Conservation (phyloP, 163 green algal species). For the Chloromonas sp. region DNA sequence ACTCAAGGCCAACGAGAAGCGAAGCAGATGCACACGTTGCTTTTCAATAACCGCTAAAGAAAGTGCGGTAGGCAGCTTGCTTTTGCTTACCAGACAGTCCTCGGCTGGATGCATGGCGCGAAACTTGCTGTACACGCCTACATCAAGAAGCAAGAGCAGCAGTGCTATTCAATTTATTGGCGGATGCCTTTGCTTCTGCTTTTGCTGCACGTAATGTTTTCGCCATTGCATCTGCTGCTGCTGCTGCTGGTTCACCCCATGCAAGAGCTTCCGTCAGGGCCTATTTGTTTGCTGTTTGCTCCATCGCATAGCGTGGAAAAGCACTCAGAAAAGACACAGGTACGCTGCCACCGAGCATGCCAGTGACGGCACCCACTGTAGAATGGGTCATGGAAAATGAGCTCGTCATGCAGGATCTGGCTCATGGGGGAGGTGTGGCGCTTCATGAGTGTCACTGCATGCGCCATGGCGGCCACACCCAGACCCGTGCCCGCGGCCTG, state of each 20-base stretch:
- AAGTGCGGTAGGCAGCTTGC: not conserved
- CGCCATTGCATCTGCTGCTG: too few relatives aligned
- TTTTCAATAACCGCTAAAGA: not conserved
- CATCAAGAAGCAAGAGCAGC: too few relatives aligned
- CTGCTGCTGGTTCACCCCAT: too few relatives aligned
- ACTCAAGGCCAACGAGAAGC: too few relatives aligned
- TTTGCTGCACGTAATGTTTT: too few relatives aligned
- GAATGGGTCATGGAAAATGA: not conserved
- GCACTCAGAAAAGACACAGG: too few relatives aligned
- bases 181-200: not conserved
- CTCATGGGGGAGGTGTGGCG: not conserved
- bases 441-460: not conserved
- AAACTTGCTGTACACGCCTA: constrained; percentile 15
- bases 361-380: not conserved
- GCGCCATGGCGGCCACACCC: constrained; percentile 7
- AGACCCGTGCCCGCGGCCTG: not conserved
- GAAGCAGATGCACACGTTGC: too few relatives aligned
- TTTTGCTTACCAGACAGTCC: constrained; percentile 39
- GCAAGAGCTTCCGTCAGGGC: too few relatives aligned
- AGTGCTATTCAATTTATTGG: too few relatives aligned
- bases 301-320: too few relatives aligned
- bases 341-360: too few relatives aligned
- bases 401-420: not conserved
- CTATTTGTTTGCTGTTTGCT: too few relatives aligned
- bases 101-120: constrained; percentile 35